Evolutionary conservation across 768 basidiomycete species (phyloP).

Genomic region (Amylocystis lapponica): DNA sequence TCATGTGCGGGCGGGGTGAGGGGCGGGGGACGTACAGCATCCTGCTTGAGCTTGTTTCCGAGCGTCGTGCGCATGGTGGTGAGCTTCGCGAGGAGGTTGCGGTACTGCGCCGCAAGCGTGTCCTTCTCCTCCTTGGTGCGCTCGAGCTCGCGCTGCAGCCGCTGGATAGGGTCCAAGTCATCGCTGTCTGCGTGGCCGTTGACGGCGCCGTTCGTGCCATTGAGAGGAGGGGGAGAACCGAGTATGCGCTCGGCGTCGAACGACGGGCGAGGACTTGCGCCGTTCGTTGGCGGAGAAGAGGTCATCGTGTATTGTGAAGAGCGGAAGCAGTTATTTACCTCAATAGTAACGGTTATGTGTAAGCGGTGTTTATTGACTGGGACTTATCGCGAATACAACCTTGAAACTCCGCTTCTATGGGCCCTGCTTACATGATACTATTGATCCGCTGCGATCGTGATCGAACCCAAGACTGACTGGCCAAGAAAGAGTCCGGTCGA

Average conservation of each 20-base stretch:
- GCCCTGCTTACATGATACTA: too few species aligned
- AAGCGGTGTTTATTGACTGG: too few species aligned
- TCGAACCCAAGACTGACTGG: too few species aligned
- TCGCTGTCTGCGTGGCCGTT: constrained; percentile 29
- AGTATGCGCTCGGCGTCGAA: constrained; percentile 19
- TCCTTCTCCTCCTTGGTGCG: constrained; percentile 83
- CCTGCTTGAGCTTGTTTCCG: constrained; percentile 91
- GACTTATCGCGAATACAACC: too few species aligned
- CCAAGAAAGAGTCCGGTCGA: too few species aligned
- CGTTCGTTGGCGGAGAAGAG: constrained; percentile 10
- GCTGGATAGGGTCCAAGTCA: constrained; percentile 43
- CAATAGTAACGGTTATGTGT: too few species aligned
- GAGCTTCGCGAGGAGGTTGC: constrained; percentile 78
- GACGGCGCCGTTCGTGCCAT: constrained; percentile 19
- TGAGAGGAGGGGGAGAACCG: constrained; percentile 18
- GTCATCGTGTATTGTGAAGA: too few species aligned
- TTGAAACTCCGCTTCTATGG: too few species aligned
- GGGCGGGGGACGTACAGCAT: constrained; percentile 62
- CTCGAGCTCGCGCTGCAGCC: constrained; percentile 71
- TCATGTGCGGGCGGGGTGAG: neutral
- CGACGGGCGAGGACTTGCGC: constrained; percentile 18
- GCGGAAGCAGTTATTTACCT: too few species aligned
- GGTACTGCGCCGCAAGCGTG: constrained; percentile 77
- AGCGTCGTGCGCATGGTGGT: constrained; percentile 91
- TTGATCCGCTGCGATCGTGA: too few species aligned